Conservation (phyloP, 2,329 filamentous ascomycete genomes). For the Nigrospora oryzae region DNA sequence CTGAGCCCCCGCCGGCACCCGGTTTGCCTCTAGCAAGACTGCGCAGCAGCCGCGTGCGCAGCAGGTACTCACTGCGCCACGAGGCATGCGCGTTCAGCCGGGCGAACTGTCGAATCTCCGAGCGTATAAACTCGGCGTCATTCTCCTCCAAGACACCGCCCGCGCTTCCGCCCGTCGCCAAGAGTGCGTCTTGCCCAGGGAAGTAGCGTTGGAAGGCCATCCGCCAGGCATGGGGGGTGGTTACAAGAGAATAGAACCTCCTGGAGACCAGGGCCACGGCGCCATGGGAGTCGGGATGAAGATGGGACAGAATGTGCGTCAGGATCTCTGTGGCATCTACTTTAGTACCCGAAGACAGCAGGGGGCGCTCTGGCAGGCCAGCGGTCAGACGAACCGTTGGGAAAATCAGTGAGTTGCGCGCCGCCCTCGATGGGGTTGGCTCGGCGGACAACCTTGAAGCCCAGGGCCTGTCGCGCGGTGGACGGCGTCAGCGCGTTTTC, state of each 20-base stretch:
- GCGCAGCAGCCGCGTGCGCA: slow-evolving; percentile 75
- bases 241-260: slow-evolving; percentile 79
- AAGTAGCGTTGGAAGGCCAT: slow-evolving; percentile 90
- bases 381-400: slow-evolving; percentile 61
- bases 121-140: slow-evolving; percentile 47
- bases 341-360: too few species aligned
- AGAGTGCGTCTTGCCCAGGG: slow-evolving; percentile 59
- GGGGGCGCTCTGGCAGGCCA: too few species aligned
- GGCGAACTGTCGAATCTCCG: slow-evolving; percentile 72
- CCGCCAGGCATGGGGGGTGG: slow-evolving; percentile 87
- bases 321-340: slow-evolving; percentile 61
- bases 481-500: slow-evolving; percentile 47
- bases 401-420: slow-evolving; percentile 50
- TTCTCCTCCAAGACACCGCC: slow-evolving; percentile 35
- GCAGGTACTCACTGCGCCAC: slow-evolving; percentile 92
- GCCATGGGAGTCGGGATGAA: slow-evolving; percentile 76
- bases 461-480: slow-evolving; percentile 36
- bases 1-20: slow-evolving; percentile 43
- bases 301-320: slow-evolving; percentile 83
- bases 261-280: slow-evolving; percentile 79
- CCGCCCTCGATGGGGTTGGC: slow-evolving; percentile 27
- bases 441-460: slow-evolving; percentile 48
- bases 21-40: slow-evolving; percentile 80
- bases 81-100: slow-evolving; percentile 78
- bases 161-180: slow-evolving; percentile 18